Evolutionary conservation across 352 stramenopile species (phyloP), one percentile per base, ranked within the genome.

Genomic region (Phytophthora litchii): DNA sequence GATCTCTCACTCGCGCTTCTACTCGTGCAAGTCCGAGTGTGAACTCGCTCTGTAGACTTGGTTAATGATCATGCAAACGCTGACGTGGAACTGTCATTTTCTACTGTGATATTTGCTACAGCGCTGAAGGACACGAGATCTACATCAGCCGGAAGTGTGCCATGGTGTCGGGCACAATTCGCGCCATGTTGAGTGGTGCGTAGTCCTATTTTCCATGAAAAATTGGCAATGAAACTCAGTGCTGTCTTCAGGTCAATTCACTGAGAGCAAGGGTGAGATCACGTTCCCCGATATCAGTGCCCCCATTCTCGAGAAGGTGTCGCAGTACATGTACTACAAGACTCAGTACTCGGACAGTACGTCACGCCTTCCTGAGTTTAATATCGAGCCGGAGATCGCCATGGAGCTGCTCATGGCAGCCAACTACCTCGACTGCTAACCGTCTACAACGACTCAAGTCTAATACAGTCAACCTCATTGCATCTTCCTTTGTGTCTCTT

Each of bases 321-420:
- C 96, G 40, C 92, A 98, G 76, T 99, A 99, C 85, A 90, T 99
- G 60, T 98, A 99, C 82, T 99, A 99, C 83, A 99, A 99, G 84
- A 88, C 88, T 41, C 78, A 89, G 72, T 98, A 98, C 75, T 95
- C 88, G 17, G 98, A 99, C 70, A 97, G 87, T 62, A 95, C 83
- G 46, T 83, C 88, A 25, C 81, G 94, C 2, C 96, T 99, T 59
- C 97, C 97, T 0, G 96, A 99, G 64, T 99, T 99, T 77, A 47
- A 72, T 13, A 99, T 99, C 67, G 96, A 99, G 72, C 97, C 97
- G 4, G 97, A 99, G 85, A 89, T 99, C 65, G 95, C 94, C 51
- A 90, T 98, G 66, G 95, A 99, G 71, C 76, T 99, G 49, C 81
- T 99, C 54, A 99, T 99, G 93, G 95, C 95, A 3, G 89, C 95